phyloP scores from a whole-genome alignment of 2,329 filamentous ascomycete genomes.

The Ascochyta pisi region DNA sequence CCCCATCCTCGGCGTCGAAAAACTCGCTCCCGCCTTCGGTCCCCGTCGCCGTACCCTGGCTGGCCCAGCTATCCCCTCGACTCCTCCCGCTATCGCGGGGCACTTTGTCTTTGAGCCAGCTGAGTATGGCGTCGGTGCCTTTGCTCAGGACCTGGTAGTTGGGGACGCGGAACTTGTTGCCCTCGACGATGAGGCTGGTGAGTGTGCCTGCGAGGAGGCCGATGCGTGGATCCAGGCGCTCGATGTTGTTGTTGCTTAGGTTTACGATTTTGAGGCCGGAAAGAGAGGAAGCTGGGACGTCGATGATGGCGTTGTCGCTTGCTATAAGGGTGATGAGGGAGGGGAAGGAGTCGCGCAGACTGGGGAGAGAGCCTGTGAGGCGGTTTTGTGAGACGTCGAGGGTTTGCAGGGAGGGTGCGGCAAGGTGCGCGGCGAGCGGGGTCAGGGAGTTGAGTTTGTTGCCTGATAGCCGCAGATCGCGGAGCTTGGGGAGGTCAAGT shows the following conservation, averaged over 20 bases:
- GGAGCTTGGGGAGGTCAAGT: conserved; percentile 74
- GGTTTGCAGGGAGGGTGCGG: conserved; percentile 76
- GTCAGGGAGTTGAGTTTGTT: conserved; percentile 74
- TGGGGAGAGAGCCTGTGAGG: conserved; percentile 71
- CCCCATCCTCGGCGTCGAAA: conserved; percentile 1
- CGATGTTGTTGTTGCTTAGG: conserved; percentile 84
- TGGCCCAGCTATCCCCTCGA: conserved; percentile 1
- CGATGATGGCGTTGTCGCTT: conserved; percentile 79
- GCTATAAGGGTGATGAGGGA: conserved; percentile 73
- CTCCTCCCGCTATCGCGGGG: conserved; percentile 47
- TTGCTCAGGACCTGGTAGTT: conserved; percentile 83
- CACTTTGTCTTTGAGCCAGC: conserved; percentile 80
- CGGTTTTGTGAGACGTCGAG: conserved; percentile 85
- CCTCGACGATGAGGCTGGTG: conserved; percentile 76
- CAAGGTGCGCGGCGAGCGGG: conserved; percentile 69
- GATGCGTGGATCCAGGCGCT: conserved; percentile 78
- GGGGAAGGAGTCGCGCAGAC: conserved; percentile 72
- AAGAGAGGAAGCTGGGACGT: conserved; percentile 75
- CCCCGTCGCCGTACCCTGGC: neutral
- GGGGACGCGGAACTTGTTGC: conserved; percentile 88
- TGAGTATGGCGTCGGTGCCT: conserved; percentile 82
- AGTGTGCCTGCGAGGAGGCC: conserved; percentile 74
- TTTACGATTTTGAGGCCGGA: conserved; percentile 78
- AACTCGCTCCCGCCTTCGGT: conserved; percentile 12
- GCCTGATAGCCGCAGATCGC: conserved; percentile 76